These are phyloP conservation scores for Mollisia scopiformis DNA, from an alignment of 2,329 filamentous ascomycete genomes.

Conservation along the genomic window DNA sequence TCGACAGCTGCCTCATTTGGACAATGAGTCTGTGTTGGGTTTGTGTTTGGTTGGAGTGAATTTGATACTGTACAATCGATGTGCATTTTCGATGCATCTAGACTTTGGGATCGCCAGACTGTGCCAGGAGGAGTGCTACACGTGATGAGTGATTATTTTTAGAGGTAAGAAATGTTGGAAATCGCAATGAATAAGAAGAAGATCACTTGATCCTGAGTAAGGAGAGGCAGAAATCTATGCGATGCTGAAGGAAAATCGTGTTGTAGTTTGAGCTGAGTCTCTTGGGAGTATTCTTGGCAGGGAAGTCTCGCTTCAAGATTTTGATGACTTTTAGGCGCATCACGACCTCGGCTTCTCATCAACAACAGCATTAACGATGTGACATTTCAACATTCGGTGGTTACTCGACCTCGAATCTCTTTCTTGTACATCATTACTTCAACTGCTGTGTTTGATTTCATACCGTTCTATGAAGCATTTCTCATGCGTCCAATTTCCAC, in stretches of 20 bases:
- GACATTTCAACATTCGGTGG: not conserved
- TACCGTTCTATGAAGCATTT: too few species aligned
- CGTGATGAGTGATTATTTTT: not conserved
- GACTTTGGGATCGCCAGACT: not conserved
- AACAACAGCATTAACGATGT: not conserved
- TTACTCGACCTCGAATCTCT: not conserved
- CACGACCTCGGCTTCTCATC: not conserved
- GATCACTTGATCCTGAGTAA: not conserved
- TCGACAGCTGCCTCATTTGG: constrained; percentile 2
- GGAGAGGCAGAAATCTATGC: too few species aligned
- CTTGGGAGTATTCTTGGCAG: too few species aligned
- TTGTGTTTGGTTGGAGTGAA: not conserved
- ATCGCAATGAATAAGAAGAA: not conserved
- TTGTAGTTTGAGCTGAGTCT: too few species aligned
- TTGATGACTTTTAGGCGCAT: not conserved
- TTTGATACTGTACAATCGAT: not conserved
- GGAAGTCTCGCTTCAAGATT: not conserved
- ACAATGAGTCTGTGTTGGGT: not conserved
- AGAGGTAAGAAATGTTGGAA: not conserved
- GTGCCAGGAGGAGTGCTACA: not conserved
- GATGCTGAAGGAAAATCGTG: too few species aligned
- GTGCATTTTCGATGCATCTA: not conserved
- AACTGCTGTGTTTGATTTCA: not conserved
- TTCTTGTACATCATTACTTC: not conserved
- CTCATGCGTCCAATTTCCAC: too few species aligned